These are phyloP conservation scores for Hypoxylon subgilvum DNA, from an alignment of 495 filamentous ascomycete species.

Conservation along the genomic window DNA sequence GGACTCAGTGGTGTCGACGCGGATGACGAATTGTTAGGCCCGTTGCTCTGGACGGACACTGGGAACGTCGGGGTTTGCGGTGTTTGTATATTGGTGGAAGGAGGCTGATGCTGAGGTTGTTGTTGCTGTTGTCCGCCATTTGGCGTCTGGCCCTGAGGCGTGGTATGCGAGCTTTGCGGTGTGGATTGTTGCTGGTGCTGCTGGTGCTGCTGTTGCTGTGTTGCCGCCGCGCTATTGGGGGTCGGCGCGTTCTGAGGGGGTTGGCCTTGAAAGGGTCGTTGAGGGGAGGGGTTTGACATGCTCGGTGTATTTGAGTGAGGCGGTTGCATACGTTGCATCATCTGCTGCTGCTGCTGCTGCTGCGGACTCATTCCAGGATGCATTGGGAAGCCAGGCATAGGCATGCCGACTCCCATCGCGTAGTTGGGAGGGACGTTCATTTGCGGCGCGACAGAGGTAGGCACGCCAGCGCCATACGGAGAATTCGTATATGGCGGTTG, in stretches of 20 bases:
- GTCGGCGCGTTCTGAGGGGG: conserved; percentile 42
- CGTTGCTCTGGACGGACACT: conserved; percentile 40
- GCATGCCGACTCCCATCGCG: conserved; percentile 53
- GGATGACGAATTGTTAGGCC: conserved; percentile 44
- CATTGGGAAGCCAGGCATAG: conserved; percentile 47
- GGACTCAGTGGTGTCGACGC: conserved; percentile 62
- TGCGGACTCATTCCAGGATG: conserved; percentile 48
- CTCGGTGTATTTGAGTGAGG: conserved; percentile 44
- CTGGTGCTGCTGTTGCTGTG: conserved; percentile 44
- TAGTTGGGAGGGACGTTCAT: conserved; percentile 56
- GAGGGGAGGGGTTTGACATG: conserved; percentile 49
- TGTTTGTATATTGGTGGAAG: conserved; percentile 42
- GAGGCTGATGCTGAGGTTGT: conserved; percentile 42
- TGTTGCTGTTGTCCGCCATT: conserved; percentile 45
- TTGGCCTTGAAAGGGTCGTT: conserved; percentile 47
- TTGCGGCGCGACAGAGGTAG: conserved; percentile 50
- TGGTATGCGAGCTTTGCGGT: conserved; percentile 39
- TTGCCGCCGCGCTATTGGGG: conserved; percentile 43
- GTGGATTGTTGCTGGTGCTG: conserved; percentile 45
- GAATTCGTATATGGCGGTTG: conserved; percentile 59
- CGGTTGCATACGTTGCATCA: conserved; percentile 55
- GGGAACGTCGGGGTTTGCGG: conserved; percentile 61
- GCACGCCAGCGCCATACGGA: conserved; percentile 54
- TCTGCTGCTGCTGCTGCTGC: conserved; percentile 57
- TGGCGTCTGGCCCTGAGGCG: conserved; percentile 48